These are phyloP conservation scores for Xylaria scruposa DNA, from an alignment of 495 filamentous ascomycete genomes.

Conservation along the genomic window DNA sequence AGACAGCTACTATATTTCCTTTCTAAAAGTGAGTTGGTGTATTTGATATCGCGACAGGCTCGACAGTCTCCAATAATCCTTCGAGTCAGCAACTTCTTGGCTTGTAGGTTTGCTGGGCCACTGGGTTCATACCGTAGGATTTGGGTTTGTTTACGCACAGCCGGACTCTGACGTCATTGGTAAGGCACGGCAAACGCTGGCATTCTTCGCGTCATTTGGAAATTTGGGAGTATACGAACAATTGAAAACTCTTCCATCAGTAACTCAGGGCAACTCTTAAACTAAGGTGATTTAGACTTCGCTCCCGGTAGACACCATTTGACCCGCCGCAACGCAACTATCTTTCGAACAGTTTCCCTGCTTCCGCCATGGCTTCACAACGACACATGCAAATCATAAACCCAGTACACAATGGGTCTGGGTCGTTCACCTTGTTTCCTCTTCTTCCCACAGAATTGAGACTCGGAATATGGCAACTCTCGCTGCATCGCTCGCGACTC, in stretches of 20 bases:
- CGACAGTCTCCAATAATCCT: not conserved
- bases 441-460: slow-evolving; percentile 4
- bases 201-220: not conserved
- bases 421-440: slow-evolving; percentile 5
- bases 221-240: not conserved
- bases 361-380: not conserved
- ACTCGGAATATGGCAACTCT: slow-evolving; percentile 18
- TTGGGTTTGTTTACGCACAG: not conserved
- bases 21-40: not conserved
- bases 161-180: not conserved
- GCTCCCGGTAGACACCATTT: not conserved
- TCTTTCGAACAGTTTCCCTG: not conserved
- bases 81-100: not conserved
- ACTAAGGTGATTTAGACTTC: not conserved
- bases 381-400: slow-evolving; percentile 14
- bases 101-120: not conserved
- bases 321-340: not conserved
- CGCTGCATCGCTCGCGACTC: slow-evolving; percentile 6
- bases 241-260: not conserved
- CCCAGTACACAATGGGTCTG: not conserved
- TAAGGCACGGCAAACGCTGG: not conserved
- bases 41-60: not conserved
- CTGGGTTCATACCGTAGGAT: not conserved
- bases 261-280: not conserved
- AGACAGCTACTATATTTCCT: not conserved